Evolutionary conservation across 768 basidiomycete genomes (phyloP).

Genomic region (Royoungia palumana): DNA sequence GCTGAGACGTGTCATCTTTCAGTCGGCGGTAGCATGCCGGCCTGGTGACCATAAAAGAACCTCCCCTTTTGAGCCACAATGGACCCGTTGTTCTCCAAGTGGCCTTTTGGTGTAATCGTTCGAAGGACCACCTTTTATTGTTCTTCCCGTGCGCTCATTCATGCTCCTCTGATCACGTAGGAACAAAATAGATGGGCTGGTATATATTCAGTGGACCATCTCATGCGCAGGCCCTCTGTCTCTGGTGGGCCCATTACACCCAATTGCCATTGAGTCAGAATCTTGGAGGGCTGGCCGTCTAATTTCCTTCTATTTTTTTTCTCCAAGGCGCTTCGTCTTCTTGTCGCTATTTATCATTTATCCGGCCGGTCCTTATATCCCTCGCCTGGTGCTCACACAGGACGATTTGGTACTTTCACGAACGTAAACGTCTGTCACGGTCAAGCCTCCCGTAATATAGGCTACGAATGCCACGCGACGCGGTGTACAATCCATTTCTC

Average conservation of each 20-base stretch:
- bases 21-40: no score
- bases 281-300: constrained; percentile 14
- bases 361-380: neutral
- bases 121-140: constrained; percentile 15
- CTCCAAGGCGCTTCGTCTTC: neutral
- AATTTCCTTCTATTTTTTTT: neutral
- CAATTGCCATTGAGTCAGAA: no score
- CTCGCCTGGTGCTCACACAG: neutral
- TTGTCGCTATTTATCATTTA: neutral
- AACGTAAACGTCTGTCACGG: constrained; percentile 3
- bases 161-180: neutral
- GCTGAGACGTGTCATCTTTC: no score
- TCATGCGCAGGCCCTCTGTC: constrained; percentile 10
- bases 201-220: constrained; percentile 10
- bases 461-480: constrained; percentile 4
- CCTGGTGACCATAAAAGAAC: no score
- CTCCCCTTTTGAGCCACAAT: constrained; percentile 29
- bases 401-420: constrained; percentile 11
- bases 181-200: constrained; percentile 6
- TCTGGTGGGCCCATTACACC: constrained; percentile 19
- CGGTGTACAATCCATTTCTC: constrained; percentile 52
- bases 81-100: neutral
- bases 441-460: neutral
- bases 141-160: constrained; percentile 5
- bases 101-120: no score